Percentiles rank a stretch among this genome's conserved stretches.
Conservation (phyloP, 208 protist genomes). For the Acanthamoeba triangularis region DNA sequence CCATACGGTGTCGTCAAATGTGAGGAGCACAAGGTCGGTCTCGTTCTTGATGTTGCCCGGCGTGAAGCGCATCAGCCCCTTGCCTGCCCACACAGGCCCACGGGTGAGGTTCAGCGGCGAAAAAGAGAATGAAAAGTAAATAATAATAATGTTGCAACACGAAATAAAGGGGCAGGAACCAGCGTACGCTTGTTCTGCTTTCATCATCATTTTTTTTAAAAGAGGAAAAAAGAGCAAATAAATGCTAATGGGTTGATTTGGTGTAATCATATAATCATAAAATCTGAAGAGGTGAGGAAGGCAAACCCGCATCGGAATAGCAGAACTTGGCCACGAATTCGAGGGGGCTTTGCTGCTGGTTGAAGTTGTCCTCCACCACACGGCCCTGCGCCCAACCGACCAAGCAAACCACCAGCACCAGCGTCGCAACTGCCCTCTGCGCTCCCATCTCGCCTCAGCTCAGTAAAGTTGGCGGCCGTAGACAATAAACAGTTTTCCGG, state of each 20-base stretch:
- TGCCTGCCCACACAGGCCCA: background rate
- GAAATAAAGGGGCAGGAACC: background rate
- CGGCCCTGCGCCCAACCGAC: background rate
- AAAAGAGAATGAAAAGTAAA: background rate
- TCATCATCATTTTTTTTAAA: background rate
- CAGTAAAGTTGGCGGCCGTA: too few species aligned
- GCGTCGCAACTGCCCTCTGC: background rate
- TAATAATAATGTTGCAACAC: background rate
- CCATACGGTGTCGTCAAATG: conserved; percentile 12
- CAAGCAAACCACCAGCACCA: background rate
- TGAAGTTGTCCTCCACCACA: background rate
- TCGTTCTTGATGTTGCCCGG: background rate
- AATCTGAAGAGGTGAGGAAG: background rate
- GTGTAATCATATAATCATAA: too few species aligned
- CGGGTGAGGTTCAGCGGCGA: background rate
- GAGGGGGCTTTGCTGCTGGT: background rate
- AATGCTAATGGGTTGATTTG: too few species aligned
- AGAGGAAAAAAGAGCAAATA: too few species aligned
- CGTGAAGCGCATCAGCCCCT: background rate
- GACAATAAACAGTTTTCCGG: too few species aligned
- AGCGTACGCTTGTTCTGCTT: too few species aligned
- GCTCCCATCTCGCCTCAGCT: too few species aligned
- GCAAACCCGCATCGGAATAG: background rate
- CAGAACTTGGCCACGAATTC: background rate
- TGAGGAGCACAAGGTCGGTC: conserved; percentile 12